Base-by-base conservation (phyloP, 768 basidiomycete species). In the Pulveroboletus sp. region DNA sequence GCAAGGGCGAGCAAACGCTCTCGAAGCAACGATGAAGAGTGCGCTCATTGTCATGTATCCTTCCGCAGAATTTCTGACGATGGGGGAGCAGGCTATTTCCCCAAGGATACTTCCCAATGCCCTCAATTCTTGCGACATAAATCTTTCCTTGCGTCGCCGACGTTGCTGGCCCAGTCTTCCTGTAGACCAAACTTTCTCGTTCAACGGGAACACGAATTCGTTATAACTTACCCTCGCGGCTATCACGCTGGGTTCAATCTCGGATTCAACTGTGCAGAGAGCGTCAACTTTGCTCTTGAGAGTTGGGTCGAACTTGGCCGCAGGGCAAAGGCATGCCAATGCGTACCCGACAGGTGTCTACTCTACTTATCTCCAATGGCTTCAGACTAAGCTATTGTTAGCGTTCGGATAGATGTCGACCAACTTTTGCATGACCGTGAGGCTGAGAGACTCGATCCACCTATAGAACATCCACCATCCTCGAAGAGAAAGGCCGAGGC, bases 171-270 rank as follows among this genome's bases (percentile, higher is more conserved):
- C 0, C 82, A 90, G 58, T 81, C 85, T 0, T 83, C 89, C 3
- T 91, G 87, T 55, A 74, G 73, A 45, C 94, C 90, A 41, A 99
- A 94, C 62, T 80, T 79, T 47, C 79, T 94, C 23, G 93, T 95
- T 0, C 97, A 99, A 60, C 85, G 93, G 39, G 82, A 87, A 37
- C 90, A 91, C n/a, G 94, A 97, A 65, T 97, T 97, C 53, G 89
- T 98, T 34, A 88, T 98, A 57, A 98, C 95, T 0, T 98, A 81
- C 62, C 95, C 95, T 1, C 74, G 89, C 41, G 95, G 95, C 2
- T 97, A 97, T 65, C 95, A 98, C 64, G 91, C 94, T 4, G 95
- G 95, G 17, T 95, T 97, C 75, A 98, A 98, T 63, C 73, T 97
- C 36, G 95, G 68, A n/a, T 82, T 97, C 63, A 98, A 98, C 61